Percentiles rank a stretch among this genome's conserved stretches.
These are phyloP conservation scores for Metschnikowia santaceciliae DNA, from an alignment of 805 yeast species.

Conservation along the genomic window DNA sequence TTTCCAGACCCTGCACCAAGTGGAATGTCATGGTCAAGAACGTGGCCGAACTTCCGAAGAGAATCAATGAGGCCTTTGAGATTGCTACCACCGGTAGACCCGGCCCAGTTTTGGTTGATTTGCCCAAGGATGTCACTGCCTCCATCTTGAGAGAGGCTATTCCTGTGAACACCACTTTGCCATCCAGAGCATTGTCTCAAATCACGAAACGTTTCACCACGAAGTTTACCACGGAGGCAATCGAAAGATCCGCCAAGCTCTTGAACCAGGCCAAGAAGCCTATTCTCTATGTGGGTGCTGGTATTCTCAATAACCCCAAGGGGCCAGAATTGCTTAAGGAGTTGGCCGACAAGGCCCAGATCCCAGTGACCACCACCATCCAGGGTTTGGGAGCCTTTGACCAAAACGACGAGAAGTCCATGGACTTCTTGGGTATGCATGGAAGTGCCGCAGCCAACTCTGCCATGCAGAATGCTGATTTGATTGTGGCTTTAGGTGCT, in stretches of 20 bases:
- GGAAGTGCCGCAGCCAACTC: slow-evolving; percentile 93
- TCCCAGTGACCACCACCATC: slow-evolving; percentile 94
- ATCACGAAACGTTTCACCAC: slow-evolving; percentile 67
- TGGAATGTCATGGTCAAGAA: slow-evolving; percentile 99
- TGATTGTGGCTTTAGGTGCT: slow-evolving; percentile 92
- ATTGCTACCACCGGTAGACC: slow-evolving; percentile 96
- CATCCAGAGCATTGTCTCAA: slow-evolving; percentile 65
- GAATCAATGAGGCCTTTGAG: slow-evolving; percentile 97
- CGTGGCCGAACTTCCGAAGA: slow-evolving; percentile 89
- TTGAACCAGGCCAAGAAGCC: slow-evolving; percentile 85
- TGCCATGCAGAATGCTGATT: slow-evolving; percentile 91
- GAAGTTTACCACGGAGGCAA: slow-evolving; percentile 70
- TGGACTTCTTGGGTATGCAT: slow-evolving; percentile 98
- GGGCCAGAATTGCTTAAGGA: slow-evolving; percentile 79
- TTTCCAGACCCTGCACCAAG: slow-evolving; percentile 94
- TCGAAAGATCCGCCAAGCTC: slow-evolving; percentile 71
- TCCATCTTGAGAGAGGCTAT: slow-evolving; percentile 82
- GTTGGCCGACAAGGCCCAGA: slow-evolving; percentile 83
- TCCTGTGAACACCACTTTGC: slow-evolving; percentile 74
- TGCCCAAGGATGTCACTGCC: slow-evolving; percentile 97
- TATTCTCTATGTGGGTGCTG: slow-evolving; percentile 86
- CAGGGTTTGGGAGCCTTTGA: slow-evolving; percentile 95
- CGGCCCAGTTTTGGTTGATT: slow-evolving; percentile 95
- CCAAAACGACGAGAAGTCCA: slow-evolving; percentile 82
- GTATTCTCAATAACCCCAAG: slow-evolving; percentile 72